These are phyloP conservation scores for Penicillium sp. DNA, from an alignment of 2,329 filamentous ascomycete species.

Conservation along the genomic window DNA sequence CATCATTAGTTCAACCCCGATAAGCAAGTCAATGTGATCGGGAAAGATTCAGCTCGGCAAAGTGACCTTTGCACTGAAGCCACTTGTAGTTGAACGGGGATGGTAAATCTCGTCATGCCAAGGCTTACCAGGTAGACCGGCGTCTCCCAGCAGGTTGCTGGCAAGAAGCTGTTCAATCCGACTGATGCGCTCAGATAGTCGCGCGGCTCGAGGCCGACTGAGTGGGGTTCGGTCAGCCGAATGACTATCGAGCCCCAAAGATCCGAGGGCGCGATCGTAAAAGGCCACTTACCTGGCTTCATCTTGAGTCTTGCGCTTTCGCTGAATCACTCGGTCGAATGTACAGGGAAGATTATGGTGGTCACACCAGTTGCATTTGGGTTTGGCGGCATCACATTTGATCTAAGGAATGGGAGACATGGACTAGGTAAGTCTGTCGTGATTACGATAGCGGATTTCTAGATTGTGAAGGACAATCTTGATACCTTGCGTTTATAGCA, in stretches of 20 bases:
- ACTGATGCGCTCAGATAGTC: slow-evolving; percentile 36
- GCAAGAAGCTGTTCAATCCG: slow-evolving; percentile 37
- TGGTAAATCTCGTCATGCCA: too few relatives aligned
- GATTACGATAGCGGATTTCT: too few relatives aligned
- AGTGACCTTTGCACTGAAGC: too few relatives aligned
- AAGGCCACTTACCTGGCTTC: slow-evolving; percentile 17
- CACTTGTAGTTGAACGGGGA: too few relatives aligned
- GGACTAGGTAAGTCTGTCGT: too few relatives aligned
- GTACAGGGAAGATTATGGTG: slow-evolving; percentile 46
- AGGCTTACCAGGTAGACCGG: slow-evolving; percentile 15
- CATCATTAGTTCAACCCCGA: too few relatives aligned
- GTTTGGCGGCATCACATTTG: slow-evolving; percentile 44
- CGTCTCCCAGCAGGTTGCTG: slow-evolving; percentile 23
- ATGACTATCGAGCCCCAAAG: neutral
- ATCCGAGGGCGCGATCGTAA: neutral
- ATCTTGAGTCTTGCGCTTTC: slow-evolving; percentile 24
- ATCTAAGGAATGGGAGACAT: slow-evolving; percentile 33
- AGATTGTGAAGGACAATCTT: neutral
- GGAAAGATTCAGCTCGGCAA: too few relatives aligned
- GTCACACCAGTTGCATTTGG: slow-evolving; percentile 48
- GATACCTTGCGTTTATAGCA: slow-evolving; percentile 47
- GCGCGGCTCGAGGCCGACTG: slow-evolving; percentile 21
- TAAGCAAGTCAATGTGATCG: too few relatives aligned
- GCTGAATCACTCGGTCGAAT: slow-evolving; percentile 32
- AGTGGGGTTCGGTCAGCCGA: neutral